A percentile compares a stretch with the other conserved stretches of the same genome.
Conservation (phyloP, 768 basidiomycete genomes). For the Auriscalpium vulgare region DNA sequence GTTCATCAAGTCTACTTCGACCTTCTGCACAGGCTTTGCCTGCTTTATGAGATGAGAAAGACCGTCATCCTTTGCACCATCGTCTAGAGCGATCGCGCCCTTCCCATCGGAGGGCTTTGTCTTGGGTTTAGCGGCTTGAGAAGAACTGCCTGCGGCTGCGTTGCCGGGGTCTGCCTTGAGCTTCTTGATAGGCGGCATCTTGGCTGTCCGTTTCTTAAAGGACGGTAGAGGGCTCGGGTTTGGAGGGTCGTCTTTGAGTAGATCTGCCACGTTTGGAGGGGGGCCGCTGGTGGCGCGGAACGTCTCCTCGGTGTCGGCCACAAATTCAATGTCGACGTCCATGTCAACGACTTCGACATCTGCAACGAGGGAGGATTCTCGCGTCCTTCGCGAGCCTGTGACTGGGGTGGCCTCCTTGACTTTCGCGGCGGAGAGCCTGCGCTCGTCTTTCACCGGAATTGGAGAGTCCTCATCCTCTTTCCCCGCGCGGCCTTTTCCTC, state of each 20-base stretch:
- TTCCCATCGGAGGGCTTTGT: background rate
- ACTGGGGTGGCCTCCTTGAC: background rate
- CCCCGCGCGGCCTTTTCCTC: background rate
- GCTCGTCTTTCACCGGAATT: background rate
- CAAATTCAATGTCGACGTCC: background rate
- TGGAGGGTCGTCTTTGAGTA: slow-evolving; percentile 9
- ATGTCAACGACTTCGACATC: background rate
- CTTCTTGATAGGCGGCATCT: slow-evolving; percentile 14
- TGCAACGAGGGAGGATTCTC: background rate
- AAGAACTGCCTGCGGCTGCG: background rate
- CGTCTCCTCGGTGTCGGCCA: background rate
- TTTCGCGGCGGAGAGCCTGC: background rate
- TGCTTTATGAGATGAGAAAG: slow-evolving; percentile 12
- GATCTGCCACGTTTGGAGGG: background rate
- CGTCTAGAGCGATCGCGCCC: background rate
- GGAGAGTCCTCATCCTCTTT: background rate
- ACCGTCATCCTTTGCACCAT: slow-evolving; percentile 3
- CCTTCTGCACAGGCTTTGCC: slow-evolving; percentile 7
- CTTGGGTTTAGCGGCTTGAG: background rate
- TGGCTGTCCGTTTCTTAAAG: slow-evolving; percentile 11
- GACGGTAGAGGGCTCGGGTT: slow-evolving; percentile 7
- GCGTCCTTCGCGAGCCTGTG: background rate
- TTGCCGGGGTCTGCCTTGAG: slow-evolving; percentile 7
- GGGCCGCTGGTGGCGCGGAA: background rate
- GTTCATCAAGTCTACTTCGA: slow-evolving; percentile 17